A percentile compares a stretch with the other conserved stretches of the same genome.
These are phyloP conservation scores for Zymoseptoria brevis DNA, from an alignment of 2,329 filamentous ascomycete species.

Conservation along the genomic window DNA sequence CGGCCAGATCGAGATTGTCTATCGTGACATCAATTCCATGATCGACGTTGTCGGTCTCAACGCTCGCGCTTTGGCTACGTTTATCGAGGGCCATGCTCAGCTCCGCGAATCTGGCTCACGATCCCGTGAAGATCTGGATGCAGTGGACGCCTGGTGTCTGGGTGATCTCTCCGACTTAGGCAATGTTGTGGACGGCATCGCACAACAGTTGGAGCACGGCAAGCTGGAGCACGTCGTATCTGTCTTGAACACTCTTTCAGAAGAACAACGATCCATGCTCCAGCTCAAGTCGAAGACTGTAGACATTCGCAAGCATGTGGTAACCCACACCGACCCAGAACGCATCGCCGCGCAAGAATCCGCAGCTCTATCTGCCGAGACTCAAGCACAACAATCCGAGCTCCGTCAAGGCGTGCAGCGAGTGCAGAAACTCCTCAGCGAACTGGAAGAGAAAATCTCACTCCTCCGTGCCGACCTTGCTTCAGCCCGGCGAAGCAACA, in stretches of 20 bases:
- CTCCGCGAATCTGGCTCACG: constrained; percentile 45
- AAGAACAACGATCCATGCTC: constrained; percentile 62
- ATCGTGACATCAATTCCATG: constrained; percentile 85
- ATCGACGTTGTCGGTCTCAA: constrained; percentile 88
- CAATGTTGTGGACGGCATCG: constrained; percentile 43
- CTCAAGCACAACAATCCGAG: constrained; percentile 74
- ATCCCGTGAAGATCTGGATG: constrained; percentile 52
- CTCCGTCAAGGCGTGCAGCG: constrained; percentile 66
- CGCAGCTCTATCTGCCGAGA: constrained; percentile 75
- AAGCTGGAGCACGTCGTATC: constrained; percentile 60
- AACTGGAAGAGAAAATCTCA: constrained; percentile 72
- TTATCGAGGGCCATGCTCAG: constrained; percentile 58
- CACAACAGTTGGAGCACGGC: constrained; percentile 58
- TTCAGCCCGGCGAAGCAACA: constrained; percentile 37
- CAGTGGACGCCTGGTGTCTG: constrained; percentile 57
- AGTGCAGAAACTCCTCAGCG: constrained; percentile 65
- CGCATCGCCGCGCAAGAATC: constrained; percentile 56
- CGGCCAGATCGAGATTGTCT: constrained; percentile 47
- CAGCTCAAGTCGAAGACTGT: constrained; percentile 67
- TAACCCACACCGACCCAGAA: constrained; percentile 59
- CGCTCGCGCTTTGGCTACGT: constrained; percentile 55
- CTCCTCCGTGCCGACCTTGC: constrained; percentile 73
- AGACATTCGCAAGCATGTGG: constrained; percentile 69
- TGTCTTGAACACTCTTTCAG: constrained; percentile 57
- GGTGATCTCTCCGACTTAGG: constrained; percentile 66